Evolutionary conservation across 129 eudicot species (phyloP), one percentile per base, ranked within the genome.

Genomic region (Mikania micrantha): DNA sequence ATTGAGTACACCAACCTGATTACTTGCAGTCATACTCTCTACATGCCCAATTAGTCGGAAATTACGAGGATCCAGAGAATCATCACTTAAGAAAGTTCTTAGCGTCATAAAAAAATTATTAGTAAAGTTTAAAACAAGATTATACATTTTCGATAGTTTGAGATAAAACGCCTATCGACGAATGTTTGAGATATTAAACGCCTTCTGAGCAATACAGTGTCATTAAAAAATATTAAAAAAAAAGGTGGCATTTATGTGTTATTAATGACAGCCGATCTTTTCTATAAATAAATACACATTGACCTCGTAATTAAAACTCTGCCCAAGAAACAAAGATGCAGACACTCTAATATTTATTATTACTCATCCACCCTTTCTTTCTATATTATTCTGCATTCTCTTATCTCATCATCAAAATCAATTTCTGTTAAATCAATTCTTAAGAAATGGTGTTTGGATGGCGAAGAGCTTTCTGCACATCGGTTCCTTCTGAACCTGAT

Each of bases 391-490:
- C n/a, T n/a, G n/a, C n/a, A n/a, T n/a, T n/a, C n/a, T n/a, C n/a
- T n/a, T n/a, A n/a, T n/a, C n/a, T n/a, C n/a, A 39, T 53, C 54
- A 67, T 48, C 32, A 32, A 13, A 20, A 40, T 10, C 42, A 35
- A 7, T 50, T 20, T 29, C n/a, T 3, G 56, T 5, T 9, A 12
- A 27, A 13, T 9, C 1, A 29, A 10, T 2, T 29, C 9, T 28
- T 27, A 0, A n/a, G 69, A 16, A 71, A 93, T 88, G 96, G 95
- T 82, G 78, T 80, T 85, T 63, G 89, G 96, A 50, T 89, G 98
- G 98, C 75, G 98, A 72, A 81, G 82, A 82, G 96, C 96, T 21
- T 93, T 93, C 67, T 93, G 98, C 38, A 93, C 96, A 50, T 82
- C 98, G 10, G 78, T 84, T 39, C 92, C 91, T 3, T 78, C 71